Base-by-base conservation (phyloP, 2,329 filamentous ascomycete genomes). In the Cladophialophora carrionii region DNA sequence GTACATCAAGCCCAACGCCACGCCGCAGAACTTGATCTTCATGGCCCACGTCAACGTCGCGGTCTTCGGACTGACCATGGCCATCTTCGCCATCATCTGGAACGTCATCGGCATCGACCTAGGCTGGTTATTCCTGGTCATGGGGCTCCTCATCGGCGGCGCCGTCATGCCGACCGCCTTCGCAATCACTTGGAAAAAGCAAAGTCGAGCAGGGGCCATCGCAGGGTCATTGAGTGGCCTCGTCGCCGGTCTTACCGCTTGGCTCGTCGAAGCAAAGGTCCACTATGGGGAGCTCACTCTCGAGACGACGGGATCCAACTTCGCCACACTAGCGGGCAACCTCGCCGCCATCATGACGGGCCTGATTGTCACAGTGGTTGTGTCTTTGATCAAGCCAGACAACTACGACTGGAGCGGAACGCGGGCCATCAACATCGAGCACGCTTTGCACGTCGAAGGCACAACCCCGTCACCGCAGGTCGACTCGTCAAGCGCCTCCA, bases 121-220 rank as follows among this genome's bases (percentile, higher is more conserved):
- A 1, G 64, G 64, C 61, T 68, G 67, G 67, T 26, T 68, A 31
- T 66, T 68, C 0, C 70, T 92, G n/a, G 83, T 90, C 71, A 94
- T 96, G 82, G 90, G 91, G 17, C 90, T 93, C 52, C 90, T 96
- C 72, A 94, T 96, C 73, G 92, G 89, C 0, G 87, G 90, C 0
- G 92, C 91, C 3, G 91, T 96, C 2, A 83, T 96, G 20, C 92
- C 92, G 0, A 90, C 91, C 0, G 88, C 90, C 0, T 80, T 96
- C 67, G 90, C 91, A 0, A 84, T 96, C 0, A 82, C 92, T 61
- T 96, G 92, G 91, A 85, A 84, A 57, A 86, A 88, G 1, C 92
- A 96, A 75, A 91, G 90, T 73, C 87, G 86, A 80, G 86, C 85
- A 74, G 67, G 61, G 17, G 67, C 64, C 31, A 58, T 68, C n/a